Percentiles rank a stretch among this genome's conserved stretches.
phyloP scores from a whole-genome alignment of 345 rosid species.

The Luvunga scandens region DNA sequence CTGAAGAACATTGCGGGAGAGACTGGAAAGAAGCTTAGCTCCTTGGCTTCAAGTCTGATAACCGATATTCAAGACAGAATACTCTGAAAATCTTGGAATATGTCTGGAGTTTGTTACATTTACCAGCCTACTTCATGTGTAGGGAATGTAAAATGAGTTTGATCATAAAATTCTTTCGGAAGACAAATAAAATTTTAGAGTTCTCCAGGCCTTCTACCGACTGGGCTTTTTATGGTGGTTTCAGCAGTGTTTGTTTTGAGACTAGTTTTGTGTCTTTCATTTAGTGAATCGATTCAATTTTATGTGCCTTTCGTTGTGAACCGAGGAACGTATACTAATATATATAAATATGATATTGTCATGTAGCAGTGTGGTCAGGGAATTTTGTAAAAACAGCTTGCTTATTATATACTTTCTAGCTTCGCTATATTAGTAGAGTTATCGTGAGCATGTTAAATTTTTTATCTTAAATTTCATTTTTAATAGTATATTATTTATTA shows the following conservation, averaged over 20 bases:
- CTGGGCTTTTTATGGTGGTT: conserved; percentile 9
- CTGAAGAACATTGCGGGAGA: conserved; percentile 89
- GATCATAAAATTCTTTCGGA: conserved; percentile 22
- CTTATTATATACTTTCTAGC: no score
- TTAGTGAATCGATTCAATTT: background rate
- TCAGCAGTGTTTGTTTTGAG: conserved; percentile 7
- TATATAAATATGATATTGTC: background rate
- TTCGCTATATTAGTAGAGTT: no score
- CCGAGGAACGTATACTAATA: background rate
- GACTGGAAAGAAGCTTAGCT: conserved; percentile 81
- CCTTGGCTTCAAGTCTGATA: conserved; percentile 74
- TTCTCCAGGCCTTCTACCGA: conserved; percentile 4
- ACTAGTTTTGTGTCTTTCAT: conserved; percentile 4
- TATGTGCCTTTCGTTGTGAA: background rate
- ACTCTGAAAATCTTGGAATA: conserved; percentile 36
- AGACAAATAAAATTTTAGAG: conserved; percentile 15
- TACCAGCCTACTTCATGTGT: conserved; percentile 22
- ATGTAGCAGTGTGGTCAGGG: background rate
- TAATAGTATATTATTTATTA: no score
- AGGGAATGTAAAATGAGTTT: conserved; percentile 25
- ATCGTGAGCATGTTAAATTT: no score
- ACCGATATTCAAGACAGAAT: conserved; percentile 89
- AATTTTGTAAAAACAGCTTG: no score
- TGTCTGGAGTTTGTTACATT: conserved; percentile 3
- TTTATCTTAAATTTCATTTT: no score